A percentile compares a stretch with the other conserved stretches of the same genome.
Conservation (phyloP, 208 protist species). For the Crithidia thermophila region DNA sequence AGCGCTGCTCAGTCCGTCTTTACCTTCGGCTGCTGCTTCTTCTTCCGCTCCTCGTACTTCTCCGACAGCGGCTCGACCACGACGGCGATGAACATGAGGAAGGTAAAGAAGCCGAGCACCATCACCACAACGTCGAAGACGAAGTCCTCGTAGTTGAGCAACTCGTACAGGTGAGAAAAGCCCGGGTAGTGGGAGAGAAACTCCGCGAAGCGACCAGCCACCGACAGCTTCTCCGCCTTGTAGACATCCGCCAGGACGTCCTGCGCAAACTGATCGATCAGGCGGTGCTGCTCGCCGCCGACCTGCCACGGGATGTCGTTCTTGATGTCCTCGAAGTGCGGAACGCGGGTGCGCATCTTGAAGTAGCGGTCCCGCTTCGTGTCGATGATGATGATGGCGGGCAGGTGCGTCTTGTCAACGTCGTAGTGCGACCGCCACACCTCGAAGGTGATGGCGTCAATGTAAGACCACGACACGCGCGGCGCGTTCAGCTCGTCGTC, state of each 20-base stretch:
- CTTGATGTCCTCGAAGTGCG: slow-evolving; percentile 74
- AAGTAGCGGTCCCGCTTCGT: slow-evolving; percentile 70
- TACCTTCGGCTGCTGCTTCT: slow-evolving; percentile 34
- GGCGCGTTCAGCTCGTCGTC: slow-evolving; percentile 33
- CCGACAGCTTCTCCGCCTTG: slow-evolving; percentile 60
- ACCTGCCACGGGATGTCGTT: slow-evolving; percentile 58
- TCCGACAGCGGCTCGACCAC: slow-evolving; percentile 71
- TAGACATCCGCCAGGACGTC: slow-evolving; percentile 58
- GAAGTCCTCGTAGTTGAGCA: slow-evolving; percentile 73
- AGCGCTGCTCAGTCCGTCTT: slow-evolving; percentile 55
- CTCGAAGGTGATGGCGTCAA: slow-evolving; percentile 45
- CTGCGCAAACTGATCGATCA: slow-evolving; percentile 58
- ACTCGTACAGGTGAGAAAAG: slow-evolving; percentile 48
- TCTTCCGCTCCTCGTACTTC: slow-evolving; percentile 27
- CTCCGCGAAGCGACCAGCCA: slow-evolving; percentile 63
- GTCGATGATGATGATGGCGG: slow-evolving; percentile 82
- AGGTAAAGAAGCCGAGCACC: slow-evolving; percentile 60
- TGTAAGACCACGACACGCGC: slow-evolving; percentile 61
- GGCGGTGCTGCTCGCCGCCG: slow-evolving; percentile 56
- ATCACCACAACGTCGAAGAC: slow-evolving; percentile 63
- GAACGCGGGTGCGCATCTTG: slow-evolving; percentile 56
- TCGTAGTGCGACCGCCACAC: slow-evolving; percentile 71
- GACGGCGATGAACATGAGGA: slow-evolving; percentile 60
- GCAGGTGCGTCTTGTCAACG: slow-evolving; percentile 56
- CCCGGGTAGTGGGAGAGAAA: slow-evolving; percentile 51